Evolutionary conservation across 129 eudicot species (phyloP), one percentile per base, ranked within the genome.

Genomic region (Ambrosia artemisiifolia): DNA sequence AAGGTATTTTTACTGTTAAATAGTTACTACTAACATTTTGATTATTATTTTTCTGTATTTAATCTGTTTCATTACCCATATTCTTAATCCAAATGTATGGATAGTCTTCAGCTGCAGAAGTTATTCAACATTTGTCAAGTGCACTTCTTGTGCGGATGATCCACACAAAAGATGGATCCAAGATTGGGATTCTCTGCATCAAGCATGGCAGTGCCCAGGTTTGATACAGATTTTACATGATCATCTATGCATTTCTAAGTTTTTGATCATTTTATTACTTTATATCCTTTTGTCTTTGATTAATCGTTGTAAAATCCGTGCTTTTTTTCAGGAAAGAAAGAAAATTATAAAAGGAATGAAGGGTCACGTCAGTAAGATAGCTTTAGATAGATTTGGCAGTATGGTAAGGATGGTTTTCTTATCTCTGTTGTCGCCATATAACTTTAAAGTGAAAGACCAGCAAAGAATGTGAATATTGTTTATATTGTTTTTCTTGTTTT

Each of bases 171-270:
- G 99, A 94, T 59, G 97, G 97, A 30, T 88, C 96, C 62, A 80
- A 82, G 59, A 80, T 88, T 62, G 97, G 88, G 43, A 85, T 88
- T 51, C 85, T 84, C 5, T 94, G 97, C 64, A 68, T 94, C 79
- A 94, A 88, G 77, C 91, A 94, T 79, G 99, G 99, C 36, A 94
- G 86, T 79, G 97, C 99, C 6, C 90, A 94, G 99, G 99, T 94
- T 68, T 69, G 79, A 38, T 60, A 2, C 46, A 13, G 0, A 11
- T 11, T 33, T 13, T 42, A 1, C 6, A 13, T n/a, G n/a, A 8
- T 11, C 9, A 17, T 49, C 50, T 4, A 30, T 3, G 49, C 8
- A 48, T 10, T 10, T 51, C 35, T 34, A n/a, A 38, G 14, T 5
- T n/a, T 11, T 34, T 34, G 28, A 63, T 34, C 30, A 11, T 65